Evolutionary conservation across 306 rosid species (phyloP), one percentile per base, ranked within the genome.

Genomic region (Inga leiocalycina): DNA sequence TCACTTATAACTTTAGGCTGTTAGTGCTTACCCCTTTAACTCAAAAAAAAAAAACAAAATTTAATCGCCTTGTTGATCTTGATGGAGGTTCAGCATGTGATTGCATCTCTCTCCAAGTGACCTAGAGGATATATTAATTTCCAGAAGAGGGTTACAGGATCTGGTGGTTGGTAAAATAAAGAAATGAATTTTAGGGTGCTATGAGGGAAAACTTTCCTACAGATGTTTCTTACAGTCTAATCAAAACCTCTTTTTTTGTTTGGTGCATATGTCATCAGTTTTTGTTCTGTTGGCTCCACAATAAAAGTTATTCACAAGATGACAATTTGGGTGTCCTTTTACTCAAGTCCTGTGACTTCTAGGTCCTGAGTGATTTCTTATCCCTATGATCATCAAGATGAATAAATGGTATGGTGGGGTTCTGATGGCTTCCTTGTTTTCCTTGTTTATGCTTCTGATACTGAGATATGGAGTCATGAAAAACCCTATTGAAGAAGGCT

Each of bases 401-500:
- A 94, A 97, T 88, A 97, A 83, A 92, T 92, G 87, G 82, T 92
- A 88, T 72, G 94, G 98, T 24, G 89, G 92, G 79, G 87, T 91
- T 85, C 66, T 92, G 76, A 79, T 91, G 80, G 92, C 87, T 48
- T 90, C 95, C 35, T 66, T 89, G 65, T 90, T 90, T 90, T 94
- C 86, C 91, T 20, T 92, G 83, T 88, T 91, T 90, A 96, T 87
- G 97, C 89, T 96, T 85, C 67, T 91, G 88, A 79, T 90, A 65
- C 86, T 97, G 87, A 89, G 96, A 86, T 90, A 97, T 81, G 94
- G 89, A 81, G 54, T 91, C 82, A 79, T 86, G 80, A 92, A 87
- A 82, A 91, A 86, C 86, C 92, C 97, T 43, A 79, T 85, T 75
- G 83, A 88, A 80, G 82, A 90, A 80, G 84, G 86, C 88, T 90